phyloP scores from a whole-genome alignment of 192 early-diverging fungal genomes.

The Backusella mclennaniae region DNA sequence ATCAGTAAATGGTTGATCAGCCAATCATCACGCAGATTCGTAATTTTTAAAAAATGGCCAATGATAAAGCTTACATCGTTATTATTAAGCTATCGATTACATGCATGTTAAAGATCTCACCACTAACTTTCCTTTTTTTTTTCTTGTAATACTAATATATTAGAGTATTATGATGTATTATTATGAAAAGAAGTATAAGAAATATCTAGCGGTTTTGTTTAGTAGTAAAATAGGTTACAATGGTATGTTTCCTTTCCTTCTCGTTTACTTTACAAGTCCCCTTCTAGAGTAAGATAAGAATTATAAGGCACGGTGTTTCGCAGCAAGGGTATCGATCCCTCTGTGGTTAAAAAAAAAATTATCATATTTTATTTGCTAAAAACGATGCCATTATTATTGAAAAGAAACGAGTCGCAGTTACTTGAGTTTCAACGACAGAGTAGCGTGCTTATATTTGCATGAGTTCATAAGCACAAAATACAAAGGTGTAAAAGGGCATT shows the following conservation, averaged over 20 bases:
- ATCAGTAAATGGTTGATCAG: background rate
- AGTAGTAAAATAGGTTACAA: background rate
- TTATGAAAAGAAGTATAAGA: no score
- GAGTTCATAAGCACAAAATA: no score
- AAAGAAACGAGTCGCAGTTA: no score
- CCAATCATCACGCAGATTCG: background rate
- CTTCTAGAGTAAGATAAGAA: background rate
- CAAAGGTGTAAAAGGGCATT: no score
- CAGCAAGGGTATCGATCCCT: background rate
- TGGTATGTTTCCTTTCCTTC: background rate
- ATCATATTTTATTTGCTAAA: no score
- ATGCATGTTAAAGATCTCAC: no score
- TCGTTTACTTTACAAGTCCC: background rate
- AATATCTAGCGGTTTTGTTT: background rate
- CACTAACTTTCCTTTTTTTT: no score
- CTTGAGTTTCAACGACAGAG: no score
- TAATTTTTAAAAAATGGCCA: background rate
- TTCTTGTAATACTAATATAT: no score
- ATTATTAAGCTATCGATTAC: background rate
- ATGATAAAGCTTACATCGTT: background rate
- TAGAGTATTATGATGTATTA: no score
- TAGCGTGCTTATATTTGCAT: no score
- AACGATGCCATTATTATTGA: no score
- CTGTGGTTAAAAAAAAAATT: background rate
- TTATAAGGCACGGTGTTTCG: background rate